Evolutionary conservation across 805 yeast species (phyloP), one percentile per base, ranked within the genome.

Genomic region (Wickerhamiella parazyma): DNA sequence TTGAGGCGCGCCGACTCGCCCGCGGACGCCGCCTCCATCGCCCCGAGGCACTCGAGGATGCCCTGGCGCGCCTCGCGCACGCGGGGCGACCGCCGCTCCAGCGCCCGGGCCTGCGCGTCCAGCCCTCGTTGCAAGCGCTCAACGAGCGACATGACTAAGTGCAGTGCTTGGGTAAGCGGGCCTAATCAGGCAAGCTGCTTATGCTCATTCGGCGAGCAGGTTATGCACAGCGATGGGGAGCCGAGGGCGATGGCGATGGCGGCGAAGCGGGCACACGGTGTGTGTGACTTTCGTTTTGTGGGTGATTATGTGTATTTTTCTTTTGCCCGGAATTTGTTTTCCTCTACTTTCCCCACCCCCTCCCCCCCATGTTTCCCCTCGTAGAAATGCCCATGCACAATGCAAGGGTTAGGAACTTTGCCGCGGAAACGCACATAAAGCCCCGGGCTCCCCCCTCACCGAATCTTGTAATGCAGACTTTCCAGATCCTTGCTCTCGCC

Each of bases 21-120:
- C 1, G 18, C 10, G 3, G 24, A 18, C 19, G 19, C 21, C 9
- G 7, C 8, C n/a, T 33, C 38, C 21, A 40, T 35, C n/a, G 33
- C n/a, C 19, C 28, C 38, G 2, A 49, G 31, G 5, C 45, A 26
- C 14, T 29, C 44, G 11, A n/a, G 39, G 9, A 51, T 38, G 14
- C 16, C 9, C 55, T 36, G 4, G 48, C 41, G 1, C 8, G 3
- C 9, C 8, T n/a, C 8, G 49, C 42, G 6, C 18, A 51, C 42
- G 6, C 18, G 12, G 7, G 44, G 38, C 21, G 45, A 41, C 11
- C 55, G 50, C 2, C 51, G 39, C 41, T 49, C 54, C 1, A 52
- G 48, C 12, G 54, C 51, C 20, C 49, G 51, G 46, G 51, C 50
- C 29, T 52, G 55, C n/a, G 39, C 41, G 17, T 52, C 55, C 4